Evolutionary conservation across 345 rosid genomes (phyloP).

Genomic region (Syzygium aromaticum): DNA sequence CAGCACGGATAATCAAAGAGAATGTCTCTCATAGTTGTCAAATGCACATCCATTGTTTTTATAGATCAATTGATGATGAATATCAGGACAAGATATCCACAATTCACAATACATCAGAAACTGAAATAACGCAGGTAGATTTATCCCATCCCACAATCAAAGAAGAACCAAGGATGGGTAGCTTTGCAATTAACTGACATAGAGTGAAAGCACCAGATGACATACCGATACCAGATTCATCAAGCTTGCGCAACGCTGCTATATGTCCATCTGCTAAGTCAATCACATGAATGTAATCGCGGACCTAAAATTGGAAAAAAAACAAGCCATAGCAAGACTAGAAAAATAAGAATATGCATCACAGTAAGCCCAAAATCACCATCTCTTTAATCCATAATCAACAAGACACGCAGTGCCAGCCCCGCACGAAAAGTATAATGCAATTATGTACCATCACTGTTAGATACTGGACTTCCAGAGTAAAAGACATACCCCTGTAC

Average conservation of each 20-base stretch:
- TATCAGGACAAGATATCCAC: neutral
- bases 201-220: neutral
- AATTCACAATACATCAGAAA: neutral
- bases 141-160: neutral
- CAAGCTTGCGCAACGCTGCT: conserved; percentile 71
- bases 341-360: neutral
- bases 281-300: conserved; percentile 91
- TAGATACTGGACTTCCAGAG: neutral
- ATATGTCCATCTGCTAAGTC: conserved; percentile 97
- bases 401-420: neutral
- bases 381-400: neutral
- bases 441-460: neutral
- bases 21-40: neutral
- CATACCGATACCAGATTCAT: conserved; percentile 54
- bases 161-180: neutral
- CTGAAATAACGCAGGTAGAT: neutral
- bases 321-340: neutral
- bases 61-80: neutral
- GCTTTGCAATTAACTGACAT: neutral
- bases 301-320: conserved; percentile 31
- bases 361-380: neutral
- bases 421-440: neutral
- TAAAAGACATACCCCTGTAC: conserved; percentile 72
- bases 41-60: neutral
- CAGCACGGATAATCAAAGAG: neutral